Conservation (phyloP, 495 filamentous ascomycete species). For the Friedmanniomyces endolithicus region DNA sequence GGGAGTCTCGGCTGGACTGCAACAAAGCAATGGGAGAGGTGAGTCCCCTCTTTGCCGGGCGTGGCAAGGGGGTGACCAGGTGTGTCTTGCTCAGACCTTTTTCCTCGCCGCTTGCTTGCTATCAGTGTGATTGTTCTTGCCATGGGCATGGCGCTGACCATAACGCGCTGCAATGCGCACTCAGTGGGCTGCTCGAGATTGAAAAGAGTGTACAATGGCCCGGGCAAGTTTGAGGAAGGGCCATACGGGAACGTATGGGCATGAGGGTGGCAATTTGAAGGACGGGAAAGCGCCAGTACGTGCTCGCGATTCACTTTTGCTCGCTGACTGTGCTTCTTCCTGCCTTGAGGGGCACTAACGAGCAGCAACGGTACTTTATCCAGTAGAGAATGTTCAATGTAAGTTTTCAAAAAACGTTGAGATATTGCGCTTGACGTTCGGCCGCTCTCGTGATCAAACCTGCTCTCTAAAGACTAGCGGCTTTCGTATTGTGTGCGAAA, state of each 20-base stretch:
- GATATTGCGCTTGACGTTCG: no score
- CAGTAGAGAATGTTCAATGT: neutral
- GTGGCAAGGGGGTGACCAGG: conserved; percentile 2
- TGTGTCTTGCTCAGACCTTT: neutral
- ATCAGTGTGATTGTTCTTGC: neutral
- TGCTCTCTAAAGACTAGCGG: no score
- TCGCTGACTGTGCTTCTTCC: neutral
- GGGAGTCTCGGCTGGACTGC: neutral
- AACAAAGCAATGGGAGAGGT: neutral
- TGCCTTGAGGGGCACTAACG: neutral
- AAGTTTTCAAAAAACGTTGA: neutral
- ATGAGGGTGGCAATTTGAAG: neutral
- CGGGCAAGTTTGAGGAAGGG: neutral
- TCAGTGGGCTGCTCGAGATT: no score
- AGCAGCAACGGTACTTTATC: neutral
- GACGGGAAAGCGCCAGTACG: neutral
- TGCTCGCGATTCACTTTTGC: neutral
- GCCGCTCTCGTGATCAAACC: no score
- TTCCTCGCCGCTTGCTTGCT: neutral
- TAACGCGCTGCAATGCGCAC: no score
- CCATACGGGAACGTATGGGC: neutral
- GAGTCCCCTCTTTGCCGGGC: neutral
- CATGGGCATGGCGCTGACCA: no score
- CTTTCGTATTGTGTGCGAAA: no score
- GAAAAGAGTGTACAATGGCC: neutral